Evolutionary conservation across 2,329 filamentous ascomycete genomes (phyloP).

Genomic region (Cephalotrichum gorgonifer): DNA sequence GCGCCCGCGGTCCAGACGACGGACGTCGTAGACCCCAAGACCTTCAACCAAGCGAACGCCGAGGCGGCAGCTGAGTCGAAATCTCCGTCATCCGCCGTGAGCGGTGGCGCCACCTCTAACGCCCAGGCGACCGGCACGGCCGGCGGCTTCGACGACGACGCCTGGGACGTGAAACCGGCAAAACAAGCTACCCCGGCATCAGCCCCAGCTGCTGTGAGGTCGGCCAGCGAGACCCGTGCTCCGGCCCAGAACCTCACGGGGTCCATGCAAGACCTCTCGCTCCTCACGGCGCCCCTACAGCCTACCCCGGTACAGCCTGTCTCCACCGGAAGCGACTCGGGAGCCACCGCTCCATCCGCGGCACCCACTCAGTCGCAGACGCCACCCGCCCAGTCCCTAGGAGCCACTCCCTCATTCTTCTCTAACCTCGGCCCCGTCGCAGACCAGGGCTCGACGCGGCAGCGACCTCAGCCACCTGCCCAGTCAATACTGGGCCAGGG

Average conservation of each 20-base stretch:
- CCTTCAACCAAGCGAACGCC: constrained; percentile 54
- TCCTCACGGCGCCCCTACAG: constrained; percentile 41
- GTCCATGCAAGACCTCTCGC: constrained; percentile 50
- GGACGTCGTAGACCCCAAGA: constrained; percentile 79
- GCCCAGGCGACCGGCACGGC: not conserved
- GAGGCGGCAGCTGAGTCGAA: constrained; percentile 8
- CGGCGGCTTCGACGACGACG: constrained; percentile 89
- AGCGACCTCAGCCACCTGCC: constrained; percentile 58
- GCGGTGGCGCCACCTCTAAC: constrained; percentile 7
- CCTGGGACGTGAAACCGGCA: constrained; percentile 62
- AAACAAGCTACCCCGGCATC: constrained; percentile 39
- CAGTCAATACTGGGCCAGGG: constrained; percentile 48
- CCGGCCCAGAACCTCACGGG: constrained; percentile 35
- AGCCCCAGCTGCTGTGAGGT: constrained; percentile 29
- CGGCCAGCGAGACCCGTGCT: constrained; percentile 34
- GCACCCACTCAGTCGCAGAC: constrained; percentile 13
- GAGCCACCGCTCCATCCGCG: not conserved
- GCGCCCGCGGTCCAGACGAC: constrained; percentile 77
- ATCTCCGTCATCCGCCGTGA: constrained; percentile 13
- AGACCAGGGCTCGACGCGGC: constrained; percentile 32
- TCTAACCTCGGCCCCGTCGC: constrained; percentile 16
- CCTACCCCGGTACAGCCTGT: constrained; percentile 23
- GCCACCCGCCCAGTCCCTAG: constrained; percentile 31
- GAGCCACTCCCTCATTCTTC: constrained; percentile 51
- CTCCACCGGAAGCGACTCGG: constrained; percentile 15